phyloP scores from a whole-genome alignment of 2,329 filamentous ascomycete genomes.

The Fusarium xyrophilum region DNA sequence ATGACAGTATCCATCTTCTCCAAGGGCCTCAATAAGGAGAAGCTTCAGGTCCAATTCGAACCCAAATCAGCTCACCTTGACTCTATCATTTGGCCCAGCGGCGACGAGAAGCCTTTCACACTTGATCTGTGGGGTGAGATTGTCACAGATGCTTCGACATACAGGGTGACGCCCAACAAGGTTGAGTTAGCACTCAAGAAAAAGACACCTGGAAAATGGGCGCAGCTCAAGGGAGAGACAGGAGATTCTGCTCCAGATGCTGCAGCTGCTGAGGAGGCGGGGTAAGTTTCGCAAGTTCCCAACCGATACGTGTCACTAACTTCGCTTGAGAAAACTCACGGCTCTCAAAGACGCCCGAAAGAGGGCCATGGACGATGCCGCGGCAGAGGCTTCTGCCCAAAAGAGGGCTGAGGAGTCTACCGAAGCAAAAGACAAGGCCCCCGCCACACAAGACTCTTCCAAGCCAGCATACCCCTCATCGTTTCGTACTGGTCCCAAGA shows the following conservation, averaged over 20 bases:
- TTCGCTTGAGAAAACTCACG: constrained; percentile 16
- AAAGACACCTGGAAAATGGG: constrained; percentile 72
- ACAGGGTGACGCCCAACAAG: constrained; percentile 75
- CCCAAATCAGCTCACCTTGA: constrained; percentile 40
- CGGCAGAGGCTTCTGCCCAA: neutral
- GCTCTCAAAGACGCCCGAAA: constrained; percentile 33
- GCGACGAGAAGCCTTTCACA: constrained; percentile 68
- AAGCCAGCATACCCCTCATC: constrained; percentile 77
- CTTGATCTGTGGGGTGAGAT: constrained; percentile 71
- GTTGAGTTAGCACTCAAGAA: constrained; percentile 80
- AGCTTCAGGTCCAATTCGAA: constrained; percentile 49
- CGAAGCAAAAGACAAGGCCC: constrained; percentile 16
- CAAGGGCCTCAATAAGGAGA: constrained; percentile 51
- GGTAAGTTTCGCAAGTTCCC: constrained; percentile 27
- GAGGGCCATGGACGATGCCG: constrained; percentile 30
- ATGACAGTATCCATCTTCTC: constrained; percentile 53
- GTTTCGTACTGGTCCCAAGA: constrained; percentile 79
- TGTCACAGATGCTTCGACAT: constrained; percentile 65
- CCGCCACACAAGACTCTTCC: neutral
- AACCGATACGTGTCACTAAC: constrained; percentile 3
- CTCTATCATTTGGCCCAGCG: constrained; percentile 47
- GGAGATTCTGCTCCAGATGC: neutral
- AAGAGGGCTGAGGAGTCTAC: neutral
- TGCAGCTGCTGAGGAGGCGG: constrained; percentile 9
- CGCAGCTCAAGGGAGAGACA: constrained; percentile 39